Percentiles rank a stretch among this genome's conserved stretches.
Evolutionary conservation across 2,329 filamentous ascomycete species (phyloP).

Genomic region (Amauroascus verrucosus): DNA sequence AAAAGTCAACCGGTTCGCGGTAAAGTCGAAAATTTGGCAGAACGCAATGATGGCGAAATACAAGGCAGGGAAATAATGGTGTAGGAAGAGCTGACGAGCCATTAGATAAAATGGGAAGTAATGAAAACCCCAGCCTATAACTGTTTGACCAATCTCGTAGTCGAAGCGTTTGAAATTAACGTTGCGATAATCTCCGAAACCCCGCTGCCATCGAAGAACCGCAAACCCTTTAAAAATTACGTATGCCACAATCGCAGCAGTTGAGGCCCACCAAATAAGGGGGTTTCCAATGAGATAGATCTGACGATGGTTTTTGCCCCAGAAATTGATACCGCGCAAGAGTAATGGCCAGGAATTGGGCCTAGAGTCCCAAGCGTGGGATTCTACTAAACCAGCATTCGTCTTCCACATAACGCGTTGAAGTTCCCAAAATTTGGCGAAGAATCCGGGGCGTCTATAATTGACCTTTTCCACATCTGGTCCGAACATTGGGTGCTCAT

Average conservation of each 20-base stretch:
- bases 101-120: conserved; percentile 99
- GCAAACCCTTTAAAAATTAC: conserved; percentile 76
- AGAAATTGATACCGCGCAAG: conserved; percentile 95
- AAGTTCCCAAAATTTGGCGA: conserved; percentile 95
- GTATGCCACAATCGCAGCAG: conserved; percentile 65
- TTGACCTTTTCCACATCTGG: conserved; percentile 83
- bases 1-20: conserved; percentile 59
- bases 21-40: conserved; percentile 81
- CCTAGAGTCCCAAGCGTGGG: conserved; percentile 95
- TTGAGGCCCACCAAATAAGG: conserved; percentile 86
- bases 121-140: conserved; percentile 92
- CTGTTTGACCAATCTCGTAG: conserved; percentile 83
- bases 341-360: conserved; percentile 88
- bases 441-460: conserved; percentile 87
- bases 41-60: conserved; percentile 89
- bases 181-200: conserved; percentile 73
- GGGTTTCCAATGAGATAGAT: conserved; percentile 96
- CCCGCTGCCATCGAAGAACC: conserved; percentile 86
- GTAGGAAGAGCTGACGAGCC: conserved; percentile 94
- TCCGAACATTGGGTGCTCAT: conserved; percentile 68
- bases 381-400: conserved; percentile 90
- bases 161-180: conserved; percentile 90
- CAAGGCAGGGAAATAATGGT: conserved; percentile 95
- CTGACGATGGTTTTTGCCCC: conserved; percentile 86
- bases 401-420: conserved; percentile 99